Conservation (phyloP, 306 rosid genomes). For the Medicago arabica region DNA sequence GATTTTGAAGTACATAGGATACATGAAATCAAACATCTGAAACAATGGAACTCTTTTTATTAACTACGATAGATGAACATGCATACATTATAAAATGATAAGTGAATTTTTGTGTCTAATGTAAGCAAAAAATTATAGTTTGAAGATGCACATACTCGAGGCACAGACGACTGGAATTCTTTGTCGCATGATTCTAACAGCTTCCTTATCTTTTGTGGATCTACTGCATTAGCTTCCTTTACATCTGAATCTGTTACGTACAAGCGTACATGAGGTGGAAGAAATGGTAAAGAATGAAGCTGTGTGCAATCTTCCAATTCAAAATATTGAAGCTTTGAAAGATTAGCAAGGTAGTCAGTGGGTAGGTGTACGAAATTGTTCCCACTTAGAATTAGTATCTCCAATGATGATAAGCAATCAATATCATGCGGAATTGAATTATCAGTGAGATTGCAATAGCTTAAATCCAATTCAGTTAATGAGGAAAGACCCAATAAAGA, state of each 20-base stretch:
- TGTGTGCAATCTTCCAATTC: constrained; percentile 25
- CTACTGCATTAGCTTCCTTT: constrained; percentile 20
- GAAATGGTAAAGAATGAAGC: constrained; percentile 7
- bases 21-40: neutral
- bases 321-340: constrained; percentile 32
- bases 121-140: neutral
- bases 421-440: constrained; percentile 16
- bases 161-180: neutral
- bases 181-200: neutral
- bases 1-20: neutral
- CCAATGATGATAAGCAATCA: constrained; percentile 23
- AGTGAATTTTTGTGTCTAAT: neutral
- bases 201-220: constrained; percentile 38
- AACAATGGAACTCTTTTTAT: neutral
- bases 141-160: neutral
- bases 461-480: constrained; percentile 10
- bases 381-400: constrained; percentile 25
- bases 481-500: constrained; percentile 6
- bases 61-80: neutral
- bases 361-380: constrained; percentile 27
- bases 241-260: neutral
- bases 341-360: constrained; percentile 3
- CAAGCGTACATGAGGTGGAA: constrained; percentile 18
- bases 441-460: constrained; percentile 29
- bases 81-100: neutral